Percentiles rank a stretch among this genome's conserved stretches.
Conservation (phyloP, 2,329 filamentous ascomycete species). For the Colletotrichum sublineola region DNA sequence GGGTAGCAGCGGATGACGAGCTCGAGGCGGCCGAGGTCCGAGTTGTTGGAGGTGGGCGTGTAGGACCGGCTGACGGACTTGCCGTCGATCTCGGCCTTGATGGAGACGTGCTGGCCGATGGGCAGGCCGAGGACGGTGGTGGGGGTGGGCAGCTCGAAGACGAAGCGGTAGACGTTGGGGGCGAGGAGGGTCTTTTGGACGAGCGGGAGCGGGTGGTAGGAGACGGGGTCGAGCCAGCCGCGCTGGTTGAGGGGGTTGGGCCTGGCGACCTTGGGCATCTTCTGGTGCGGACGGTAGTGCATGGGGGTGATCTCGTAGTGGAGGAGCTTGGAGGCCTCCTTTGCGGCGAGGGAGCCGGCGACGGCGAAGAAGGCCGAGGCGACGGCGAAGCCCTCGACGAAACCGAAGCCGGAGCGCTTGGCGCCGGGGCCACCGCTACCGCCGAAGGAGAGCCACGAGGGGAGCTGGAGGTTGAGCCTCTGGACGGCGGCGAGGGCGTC, state of each 20-base stretch:
- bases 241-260: constrained; percentile 55
- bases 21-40: constrained; percentile 62
- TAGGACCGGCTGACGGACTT: constrained; percentile 65
- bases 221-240: constrained; percentile 64
- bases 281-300: constrained; percentile 55
- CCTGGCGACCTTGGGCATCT: constrained; percentile 53
- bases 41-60: constrained; percentile 66
- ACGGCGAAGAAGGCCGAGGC: constrained; percentile 52
- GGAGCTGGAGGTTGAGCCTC: constrained; percentile 38
- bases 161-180: constrained; percentile 60
- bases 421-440: constrained; percentile 11
- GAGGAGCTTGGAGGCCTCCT: constrained; percentile 50
- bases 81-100: constrained; percentile 62
- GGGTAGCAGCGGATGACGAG: constrained; percentile 66
- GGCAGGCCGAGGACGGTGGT: constrained; percentile 65
- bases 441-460: constrained; percentile 26
- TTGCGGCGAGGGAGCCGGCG: constrained; percentile 49
- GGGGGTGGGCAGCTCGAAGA: constrained; percentile 61
- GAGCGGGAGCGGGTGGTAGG: constrained; percentile 62
- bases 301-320: constrained; percentile 51
- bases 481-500: constrained; percentile 40
- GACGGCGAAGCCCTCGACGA: constrained; percentile 55
- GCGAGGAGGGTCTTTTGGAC: constrained; percentile 54
- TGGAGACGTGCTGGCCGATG: constrained; percentile 68
- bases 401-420: constrained; percentile 48